A percentile compares a stretch with the other conserved stretches of the same genome.
Conservation (phyloP, 257 asterid genomes). For the Capsicum rhomboideum region DNA sequence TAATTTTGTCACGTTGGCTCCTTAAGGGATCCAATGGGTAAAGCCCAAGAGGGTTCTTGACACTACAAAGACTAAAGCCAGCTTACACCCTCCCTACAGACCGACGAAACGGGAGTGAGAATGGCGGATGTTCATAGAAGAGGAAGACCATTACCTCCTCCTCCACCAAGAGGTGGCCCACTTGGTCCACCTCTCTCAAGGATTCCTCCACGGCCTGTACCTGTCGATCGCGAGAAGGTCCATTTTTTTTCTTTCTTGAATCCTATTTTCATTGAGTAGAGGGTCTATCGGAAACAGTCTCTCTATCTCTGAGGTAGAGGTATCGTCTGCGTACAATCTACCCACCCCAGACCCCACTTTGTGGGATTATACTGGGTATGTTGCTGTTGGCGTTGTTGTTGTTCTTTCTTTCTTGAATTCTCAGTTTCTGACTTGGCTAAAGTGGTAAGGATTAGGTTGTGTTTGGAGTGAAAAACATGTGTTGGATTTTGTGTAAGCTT, state of each 20-base stretch:
- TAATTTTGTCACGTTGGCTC: no score
- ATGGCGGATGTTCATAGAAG: slow-evolving; percentile 2
- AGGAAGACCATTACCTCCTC: slow-evolving; percentile 1
- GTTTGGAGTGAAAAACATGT: neutral
- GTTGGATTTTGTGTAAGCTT: neutral
- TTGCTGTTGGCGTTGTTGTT: no score
- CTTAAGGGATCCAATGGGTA: neutral
- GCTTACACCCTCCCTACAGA: neutral
- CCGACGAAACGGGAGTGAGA: neutral
- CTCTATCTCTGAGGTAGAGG: no score
- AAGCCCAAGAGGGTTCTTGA: neutral
- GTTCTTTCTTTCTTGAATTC: neutral
- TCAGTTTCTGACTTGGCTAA: neutral
- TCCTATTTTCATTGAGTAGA: no score
- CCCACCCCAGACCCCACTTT: no score
- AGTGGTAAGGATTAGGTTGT: neutral
- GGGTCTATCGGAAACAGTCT: no score
- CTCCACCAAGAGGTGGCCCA: neutral
- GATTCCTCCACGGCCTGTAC: neutral
- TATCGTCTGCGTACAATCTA: no score
- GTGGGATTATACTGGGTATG: no score
- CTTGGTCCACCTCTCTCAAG: neutral
- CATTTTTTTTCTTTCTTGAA: neutral
- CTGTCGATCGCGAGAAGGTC: slow-evolving; percentile 1
- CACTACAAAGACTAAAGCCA: neutral